Conservation (phyloP, 768 basidiomycete species). For the Gautieria morchelliformis region DNA sequence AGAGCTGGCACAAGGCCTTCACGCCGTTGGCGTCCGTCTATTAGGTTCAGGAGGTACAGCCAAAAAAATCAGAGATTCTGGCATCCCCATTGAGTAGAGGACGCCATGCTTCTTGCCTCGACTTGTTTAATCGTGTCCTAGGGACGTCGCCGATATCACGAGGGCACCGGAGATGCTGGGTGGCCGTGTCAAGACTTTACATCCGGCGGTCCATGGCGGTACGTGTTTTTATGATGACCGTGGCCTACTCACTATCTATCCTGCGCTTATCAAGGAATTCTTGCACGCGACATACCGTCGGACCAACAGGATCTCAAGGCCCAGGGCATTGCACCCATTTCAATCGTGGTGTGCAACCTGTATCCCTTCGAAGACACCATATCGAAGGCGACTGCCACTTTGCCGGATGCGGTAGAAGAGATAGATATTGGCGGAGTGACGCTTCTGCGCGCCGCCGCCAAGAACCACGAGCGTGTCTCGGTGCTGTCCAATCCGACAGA, state of each 20-base stretch:
- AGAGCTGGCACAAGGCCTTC: constrained; percentile 80
- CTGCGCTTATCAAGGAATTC: constrained; percentile 54
- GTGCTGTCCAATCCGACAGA: constrained; percentile 85
- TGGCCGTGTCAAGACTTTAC: constrained; percentile 95
- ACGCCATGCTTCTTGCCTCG: neutral
- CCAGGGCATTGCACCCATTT: constrained; percentile 85
- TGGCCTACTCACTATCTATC: neutral
- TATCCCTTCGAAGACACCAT: constrained; percentile 95
- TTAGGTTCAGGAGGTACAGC: constrained; percentile 96
- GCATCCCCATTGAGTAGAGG: constrained; percentile 83
- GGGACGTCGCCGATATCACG: constrained; percentile 95
- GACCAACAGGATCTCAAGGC: constrained; percentile 79
- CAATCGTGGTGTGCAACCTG: constrained; percentile 97
- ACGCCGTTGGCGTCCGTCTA: constrained; percentile 71
- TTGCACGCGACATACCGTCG: constrained; percentile 84
- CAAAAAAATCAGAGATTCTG: constrained; percentile 92
- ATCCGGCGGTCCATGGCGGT: constrained; percentile 98
- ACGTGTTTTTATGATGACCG: constrained; percentile 11
- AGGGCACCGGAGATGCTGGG: constrained; percentile 99
- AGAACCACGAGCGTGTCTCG: constrained; percentile 91
- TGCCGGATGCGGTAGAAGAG: constrained; percentile 91
- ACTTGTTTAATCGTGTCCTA: constrained; percentile 22
- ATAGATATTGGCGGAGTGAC: constrained; percentile 99
- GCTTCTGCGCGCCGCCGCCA: constrained; percentile 92
- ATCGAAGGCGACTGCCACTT: constrained; percentile 78